Conservation (phyloP, 208 protist genomes). For the Crithidia fasciculata region DNA sequence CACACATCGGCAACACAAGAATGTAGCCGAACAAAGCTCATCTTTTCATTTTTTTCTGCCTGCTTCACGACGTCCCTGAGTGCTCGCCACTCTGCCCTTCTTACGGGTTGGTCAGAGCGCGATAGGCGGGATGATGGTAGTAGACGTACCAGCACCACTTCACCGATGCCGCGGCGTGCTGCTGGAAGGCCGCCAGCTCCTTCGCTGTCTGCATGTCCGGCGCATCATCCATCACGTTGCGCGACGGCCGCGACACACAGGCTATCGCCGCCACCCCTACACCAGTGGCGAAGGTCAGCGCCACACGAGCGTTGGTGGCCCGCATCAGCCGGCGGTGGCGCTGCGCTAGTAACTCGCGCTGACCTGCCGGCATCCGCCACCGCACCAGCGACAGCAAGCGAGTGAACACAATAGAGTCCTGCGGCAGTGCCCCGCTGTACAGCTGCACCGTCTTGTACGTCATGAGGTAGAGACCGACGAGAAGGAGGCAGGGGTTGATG, state of each 20-base stretch:
- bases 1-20: too few species aligned
- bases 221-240: conserved; percentile 55
- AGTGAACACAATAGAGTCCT: conserved; percentile 67
- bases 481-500: conserved; percentile 64
- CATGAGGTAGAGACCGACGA: conserved; percentile 71
- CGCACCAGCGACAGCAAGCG: conserved; percentile 41
- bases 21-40: too few species aligned
- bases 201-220: conserved; percentile 64
- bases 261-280: conserved; percentile 47
- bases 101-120: background rate
- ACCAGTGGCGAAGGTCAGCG: conserved; percentile 62
- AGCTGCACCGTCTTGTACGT: conserved; percentile 70
- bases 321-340: conserved; percentile 69
- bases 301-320: conserved; percentile 73
- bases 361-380: conserved; percentile 38
- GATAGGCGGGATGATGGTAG: conserved; percentile 84
- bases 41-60: background rate
- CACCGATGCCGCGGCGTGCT: conserved; percentile 58
- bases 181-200: conserved; percentile 62
- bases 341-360: conserved; percentile 67
- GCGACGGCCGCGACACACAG: conserved; percentile 46
- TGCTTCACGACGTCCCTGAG: too few species aligned
- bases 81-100: too few species aligned
- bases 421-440: conserved; percentile 64
- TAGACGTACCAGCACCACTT: conserved; percentile 88